A percentile compares a stretch with the other conserved stretches of the same genome.
Conservation (phyloP, 2,329 filamentous ascomycete genomes). For the Arachnomyces sp. region DNA sequence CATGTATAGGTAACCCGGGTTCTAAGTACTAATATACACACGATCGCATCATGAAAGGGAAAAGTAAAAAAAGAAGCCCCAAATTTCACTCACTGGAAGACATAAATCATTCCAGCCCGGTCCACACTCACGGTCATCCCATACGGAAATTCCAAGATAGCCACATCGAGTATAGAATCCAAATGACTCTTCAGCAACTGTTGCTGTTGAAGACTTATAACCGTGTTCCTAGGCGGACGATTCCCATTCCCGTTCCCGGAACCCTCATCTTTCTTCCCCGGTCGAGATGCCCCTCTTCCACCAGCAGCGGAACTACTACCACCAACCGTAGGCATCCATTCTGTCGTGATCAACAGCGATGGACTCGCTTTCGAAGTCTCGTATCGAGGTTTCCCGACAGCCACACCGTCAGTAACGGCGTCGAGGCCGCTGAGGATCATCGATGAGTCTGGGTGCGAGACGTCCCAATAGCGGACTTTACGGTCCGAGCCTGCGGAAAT, state of each 20-base stretch:
- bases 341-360: conserved; percentile 58
- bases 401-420: conserved; percentile 50
- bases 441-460: conserved; percentile 68
- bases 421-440: conserved; percentile 72
- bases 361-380: conserved; percentile 55
- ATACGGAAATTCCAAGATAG: conserved; percentile 81
- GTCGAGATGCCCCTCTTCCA: conserved; percentile 8
- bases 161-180: conserved; percentile 80
- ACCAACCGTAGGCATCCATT: conserved; percentile 46
- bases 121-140: conserved; percentile 90
- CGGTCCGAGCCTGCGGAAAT: conserved; percentile 83
- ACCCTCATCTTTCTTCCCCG: conserved; percentile 2
- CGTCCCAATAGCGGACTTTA: conserved; percentile 90
- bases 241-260: conserved; percentile 6
- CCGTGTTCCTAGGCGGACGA: conserved; percentile 63
- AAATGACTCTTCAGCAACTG: conserved; percentile 77
- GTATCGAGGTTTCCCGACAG: conserved; percentile 58
- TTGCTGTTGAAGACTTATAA: conserved; percentile 83
- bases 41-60: too few relatives aligned
- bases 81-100: conserved; percentile 59
- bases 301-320: conserved; percentile 12
- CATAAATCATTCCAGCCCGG: conserved; percentile 79
- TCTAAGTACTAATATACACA: too few relatives aligned
- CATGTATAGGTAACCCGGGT: too few relatives aligned
- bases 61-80: background rate